Percentiles rank a stretch among this genome's conserved stretches.
phyloP scores from a whole-genome alignment of 2,329 filamentous ascomycete genomes.

The Colletotrichum australisinense region DNA sequence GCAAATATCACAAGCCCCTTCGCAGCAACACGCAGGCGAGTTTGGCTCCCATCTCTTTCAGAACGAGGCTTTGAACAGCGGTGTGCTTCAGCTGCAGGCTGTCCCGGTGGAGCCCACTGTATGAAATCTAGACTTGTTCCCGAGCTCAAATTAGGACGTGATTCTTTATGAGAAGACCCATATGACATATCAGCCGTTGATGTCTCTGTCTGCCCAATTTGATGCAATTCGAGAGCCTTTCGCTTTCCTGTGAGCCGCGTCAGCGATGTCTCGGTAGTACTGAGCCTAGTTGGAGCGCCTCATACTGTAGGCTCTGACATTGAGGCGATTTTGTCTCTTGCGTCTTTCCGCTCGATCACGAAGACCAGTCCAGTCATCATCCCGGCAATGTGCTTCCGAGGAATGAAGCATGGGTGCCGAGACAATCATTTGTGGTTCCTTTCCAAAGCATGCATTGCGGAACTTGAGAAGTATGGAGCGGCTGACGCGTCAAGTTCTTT shows the following conservation, averaged over 20 bases:
- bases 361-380: constrained; percentile 50
- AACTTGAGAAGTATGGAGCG: neutral
- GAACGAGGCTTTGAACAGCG: neutral
- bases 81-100: neutral
- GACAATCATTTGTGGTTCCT: neutral
- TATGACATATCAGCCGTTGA: neutral
- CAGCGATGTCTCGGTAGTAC: neutral
- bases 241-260: constrained; percentile 19
- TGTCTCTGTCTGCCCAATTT: neutral
- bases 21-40: neutral
- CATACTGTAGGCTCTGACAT: constrained; percentile 49
- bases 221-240: constrained; percentile 13
- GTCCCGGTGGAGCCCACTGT: neutral
- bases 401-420: constrained; percentile 6
- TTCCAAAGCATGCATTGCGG: neutral
- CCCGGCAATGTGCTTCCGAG: constrained; percentile 5
- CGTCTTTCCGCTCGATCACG: constrained; percentile 44
- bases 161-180: neutral
- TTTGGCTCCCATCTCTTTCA: neutral
- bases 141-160: neutral
- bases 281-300: neutral
- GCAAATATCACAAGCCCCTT: no score
- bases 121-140: neutral
- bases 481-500: neutral
- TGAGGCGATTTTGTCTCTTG: constrained; percentile 48